phyloP scores from a whole-genome alignment of 805 yeast species.

The Yamadazyma sp. region DNA sequence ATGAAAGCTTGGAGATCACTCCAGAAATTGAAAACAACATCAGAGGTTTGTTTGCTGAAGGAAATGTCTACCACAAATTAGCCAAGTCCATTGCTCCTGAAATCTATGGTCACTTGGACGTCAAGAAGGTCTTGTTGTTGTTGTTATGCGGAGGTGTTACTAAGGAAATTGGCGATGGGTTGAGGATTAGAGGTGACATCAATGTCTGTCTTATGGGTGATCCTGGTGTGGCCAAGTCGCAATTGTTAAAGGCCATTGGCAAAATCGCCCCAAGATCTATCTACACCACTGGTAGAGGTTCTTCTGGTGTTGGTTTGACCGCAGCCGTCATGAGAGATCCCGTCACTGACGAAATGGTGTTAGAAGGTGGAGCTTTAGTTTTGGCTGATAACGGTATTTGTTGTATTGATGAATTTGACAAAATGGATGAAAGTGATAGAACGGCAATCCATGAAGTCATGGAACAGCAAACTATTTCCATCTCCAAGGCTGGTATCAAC shows the following conservation, averaged over 20 bases:
- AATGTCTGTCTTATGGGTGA: constrained; percentile 97
- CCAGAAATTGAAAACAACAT: constrained; percentile 58
- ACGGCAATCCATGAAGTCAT: constrained; percentile 98
- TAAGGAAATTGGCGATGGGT: constrained; percentile 92
- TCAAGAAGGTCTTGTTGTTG: constrained; percentile 83
- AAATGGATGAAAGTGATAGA: constrained; percentile 96
- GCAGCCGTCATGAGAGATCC: constrained; percentile 99
- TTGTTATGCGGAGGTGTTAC: constrained; percentile 94
- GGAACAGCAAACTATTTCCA: constrained; percentile 98
- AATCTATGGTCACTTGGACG: constrained; percentile 90
- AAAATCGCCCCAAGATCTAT: constrained; percentile 96
- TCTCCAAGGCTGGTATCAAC: constrained; percentile 96
- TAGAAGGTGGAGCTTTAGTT: constrained; percentile 98
- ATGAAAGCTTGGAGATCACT: constrained; percentile 62
- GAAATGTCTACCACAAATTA: constrained; percentile 74
- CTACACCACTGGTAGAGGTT: constrained; percentile 97
- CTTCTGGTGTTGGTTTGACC: constrained; percentile 97
- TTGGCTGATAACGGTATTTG: constrained; percentile 97
- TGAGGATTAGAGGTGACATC: constrained; percentile 96
- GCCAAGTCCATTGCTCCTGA: constrained; percentile 96
- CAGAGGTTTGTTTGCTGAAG: constrained; percentile 48
- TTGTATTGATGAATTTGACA: constrained; percentile 98
- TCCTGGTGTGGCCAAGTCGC: constrained; percentile 99
- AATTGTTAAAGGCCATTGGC: constrained; percentile 83
- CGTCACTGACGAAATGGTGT: constrained; percentile 96